Evolutionary conservation across 306 rosid species (phyloP).

Genomic region (Lathyrus oleraceus): DNA sequence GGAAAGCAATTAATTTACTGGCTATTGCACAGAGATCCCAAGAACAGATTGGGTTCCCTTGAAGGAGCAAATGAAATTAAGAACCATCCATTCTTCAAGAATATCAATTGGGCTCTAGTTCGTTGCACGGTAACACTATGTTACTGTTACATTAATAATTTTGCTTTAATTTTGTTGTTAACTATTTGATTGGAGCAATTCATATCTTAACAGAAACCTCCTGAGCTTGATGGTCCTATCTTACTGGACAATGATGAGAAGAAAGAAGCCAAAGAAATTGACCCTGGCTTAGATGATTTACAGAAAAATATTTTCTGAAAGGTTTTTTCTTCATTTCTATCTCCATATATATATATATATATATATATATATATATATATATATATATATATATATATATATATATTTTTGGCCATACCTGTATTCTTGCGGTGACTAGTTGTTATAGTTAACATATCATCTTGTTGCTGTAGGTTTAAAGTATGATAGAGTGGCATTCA

Average conservation of each 20-base stretch:
- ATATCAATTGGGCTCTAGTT: constrained; percentile 87
- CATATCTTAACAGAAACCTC: constrained; percentile 64
- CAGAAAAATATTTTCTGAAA: constrained; percentile 61
- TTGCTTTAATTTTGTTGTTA: constrained; percentile 4
- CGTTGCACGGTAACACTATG: constrained; percentile 72
- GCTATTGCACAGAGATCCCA: constrained; percentile 82
- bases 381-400: not conserved
- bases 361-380: not conserved
- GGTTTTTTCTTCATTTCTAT: constrained; percentile 28
- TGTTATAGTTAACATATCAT: constrained; percentile 5
- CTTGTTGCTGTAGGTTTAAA: constrained; percentile 30
- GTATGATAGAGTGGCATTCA: constrained; percentile 15
- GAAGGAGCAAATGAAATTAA: constrained; percentile 92
- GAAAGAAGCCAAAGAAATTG: constrained; percentile 46
- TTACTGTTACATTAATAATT: not conserved
- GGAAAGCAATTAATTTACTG: constrained; percentile 74
- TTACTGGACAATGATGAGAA: constrained; percentile 51
- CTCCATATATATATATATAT: not conserved
- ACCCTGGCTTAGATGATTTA: constrained; percentile 61
- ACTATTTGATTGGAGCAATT: not conserved
- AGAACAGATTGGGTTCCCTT: constrained; percentile 71
- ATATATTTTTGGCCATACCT: not conserved
- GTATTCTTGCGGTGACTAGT: not conserved
- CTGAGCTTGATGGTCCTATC: constrained; percentile 73
- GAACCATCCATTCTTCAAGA: constrained; percentile 75